Conservation (phyloP, 169 alveolate species). For the Ichthyophthirius multifiliis region DNA sequence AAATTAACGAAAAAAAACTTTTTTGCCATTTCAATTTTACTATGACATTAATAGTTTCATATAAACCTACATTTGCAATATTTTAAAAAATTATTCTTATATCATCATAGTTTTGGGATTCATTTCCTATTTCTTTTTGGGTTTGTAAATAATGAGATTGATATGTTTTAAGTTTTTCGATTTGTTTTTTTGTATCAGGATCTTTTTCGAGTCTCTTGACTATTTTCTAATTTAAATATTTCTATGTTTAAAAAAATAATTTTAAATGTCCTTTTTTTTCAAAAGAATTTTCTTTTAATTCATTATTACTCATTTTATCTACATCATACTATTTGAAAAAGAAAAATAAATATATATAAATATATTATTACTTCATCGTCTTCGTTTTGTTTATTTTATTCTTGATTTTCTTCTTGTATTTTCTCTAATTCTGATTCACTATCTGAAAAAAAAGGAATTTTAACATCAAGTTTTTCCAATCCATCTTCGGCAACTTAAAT, state of each 20-base stretch:
- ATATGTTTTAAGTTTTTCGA: background rate
- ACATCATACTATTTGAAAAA: background rate
- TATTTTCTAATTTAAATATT: background rate
- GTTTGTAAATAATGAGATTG: too few relatives aligned
- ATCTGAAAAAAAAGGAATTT: background rate
- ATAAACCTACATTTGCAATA: background rate
- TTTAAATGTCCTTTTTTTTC: background rate
- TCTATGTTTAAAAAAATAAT: background rate
- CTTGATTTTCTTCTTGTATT: background rate
- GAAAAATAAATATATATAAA: background rate
- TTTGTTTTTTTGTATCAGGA: background rate
- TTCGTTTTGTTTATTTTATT: background rate
- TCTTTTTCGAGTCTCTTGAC: background rate
- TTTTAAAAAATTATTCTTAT: background rate
- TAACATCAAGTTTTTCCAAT: background rate
- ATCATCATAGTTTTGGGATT: background rate
- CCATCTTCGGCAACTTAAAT: background rate
- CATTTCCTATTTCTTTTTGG: background rate
- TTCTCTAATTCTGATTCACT: background rate
- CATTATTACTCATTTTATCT: background rate
- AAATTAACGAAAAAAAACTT: background rate
- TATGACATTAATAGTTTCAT: background rate
- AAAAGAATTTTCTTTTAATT: background rate
- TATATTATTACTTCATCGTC: background rate
- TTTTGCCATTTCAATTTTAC: background rate